Base-by-base conservation (phyloP, 2,329 filamentous ascomycete genomes). In the Cryphonectria naterciae region DNA sequence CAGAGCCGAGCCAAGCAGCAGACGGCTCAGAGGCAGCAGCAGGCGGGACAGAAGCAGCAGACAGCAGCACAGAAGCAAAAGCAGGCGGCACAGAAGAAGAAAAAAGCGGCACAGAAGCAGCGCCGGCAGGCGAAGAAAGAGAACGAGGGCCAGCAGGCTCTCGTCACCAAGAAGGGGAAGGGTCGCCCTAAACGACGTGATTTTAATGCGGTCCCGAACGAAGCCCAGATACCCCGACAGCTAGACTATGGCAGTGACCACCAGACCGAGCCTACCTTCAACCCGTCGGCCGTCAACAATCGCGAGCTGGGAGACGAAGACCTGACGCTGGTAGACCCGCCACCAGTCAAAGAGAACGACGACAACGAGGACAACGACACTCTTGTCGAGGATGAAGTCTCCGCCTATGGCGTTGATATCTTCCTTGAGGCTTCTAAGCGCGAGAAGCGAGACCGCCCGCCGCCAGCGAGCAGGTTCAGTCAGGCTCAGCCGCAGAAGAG, bases 301-400 rank as follows among this genome's bases (percentile, higher is more conserved):
- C 70, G 62, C 17, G 67, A 71, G 25, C 61, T 66, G 35, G 67
- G 58, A n/a, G 63, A 66, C 19, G 22, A 62, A 15, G 70, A 71
- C 7, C 17, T 69, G 17, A 67, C 70, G 8, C 17, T 69, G 13
- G 7, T 69, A n/a, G 67, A 69, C n/a, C 3, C 39, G 5, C 69
- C 67, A 15, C 37, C 70, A 2, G 15, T 35, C n/a, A 37, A 49
- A 4, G 25, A 15, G 41, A 8, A 46, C 19, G 13, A 19, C 41
- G 39, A 19, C n/a, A 46, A 15, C 61, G 62, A 56, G 25, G 11
- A 61, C n/a, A 1, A 25, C 17, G 39, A 54, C 8, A 19, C 39
- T 22, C 49, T 61, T 4, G 46, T 52, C 28, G 66, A 52, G n/a
- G 61, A 43, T 32, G 43, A 43, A 1, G 10, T 19, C 37, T 25